Percentiles rank a stretch among this genome's conserved stretches.
phyloP scores from a whole-genome alignment of 2,329 filamentous ascomycete species.

The Xenoacremonium recifei region DNA sequence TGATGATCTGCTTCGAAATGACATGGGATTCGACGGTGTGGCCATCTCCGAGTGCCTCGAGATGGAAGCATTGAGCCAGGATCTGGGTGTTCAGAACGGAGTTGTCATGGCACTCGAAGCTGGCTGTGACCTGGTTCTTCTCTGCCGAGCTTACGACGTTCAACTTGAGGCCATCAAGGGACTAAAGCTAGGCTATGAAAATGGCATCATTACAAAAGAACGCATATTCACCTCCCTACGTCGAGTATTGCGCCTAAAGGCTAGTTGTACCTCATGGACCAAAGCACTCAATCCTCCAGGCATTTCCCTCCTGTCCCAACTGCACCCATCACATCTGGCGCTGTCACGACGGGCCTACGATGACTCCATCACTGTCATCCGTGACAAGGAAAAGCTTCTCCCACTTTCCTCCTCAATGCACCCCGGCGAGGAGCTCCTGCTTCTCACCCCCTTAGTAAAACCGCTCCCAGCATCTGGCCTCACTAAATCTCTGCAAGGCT shows the following conservation, averaged over 20 bases:
- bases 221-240: conserved; percentile 78
- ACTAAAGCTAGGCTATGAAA: conserved; percentile 84
- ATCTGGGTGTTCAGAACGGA: conserved; percentile 94
- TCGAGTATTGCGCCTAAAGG: conserved; percentile 78
- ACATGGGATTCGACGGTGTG: conserved; percentile 86
- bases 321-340: conserved; percentile 78
- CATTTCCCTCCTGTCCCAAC: conserved; percentile 69
- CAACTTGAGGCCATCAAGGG: conserved; percentile 91
- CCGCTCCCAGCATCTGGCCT: conserved; percentile 87
- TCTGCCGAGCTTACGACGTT: conserved; percentile 83
- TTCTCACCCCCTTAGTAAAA: conserved; percentile 87
- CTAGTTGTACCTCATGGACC: conserved; percentile 84
- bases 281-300: conserved; percentile 87
- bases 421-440: conserved; percentile 81
- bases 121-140: conserved; percentile 85
- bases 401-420: conserved; percentile 81
- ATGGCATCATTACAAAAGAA: conserved; percentile 79
- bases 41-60: conserved; percentile 94
- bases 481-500: conserved; percentile 66
- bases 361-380: conserved; percentile 86
- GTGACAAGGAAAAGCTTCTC: conserved; percentile 82
- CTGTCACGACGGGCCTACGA: conserved; percentile 88
- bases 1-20: conserved; percentile 81
- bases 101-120: conserved; percentile 98
- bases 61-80: conserved; percentile 94